Base-by-base conservation (phyloP, 2,329 filamentous ascomycete species). In the Xylaria sp. region DNA sequence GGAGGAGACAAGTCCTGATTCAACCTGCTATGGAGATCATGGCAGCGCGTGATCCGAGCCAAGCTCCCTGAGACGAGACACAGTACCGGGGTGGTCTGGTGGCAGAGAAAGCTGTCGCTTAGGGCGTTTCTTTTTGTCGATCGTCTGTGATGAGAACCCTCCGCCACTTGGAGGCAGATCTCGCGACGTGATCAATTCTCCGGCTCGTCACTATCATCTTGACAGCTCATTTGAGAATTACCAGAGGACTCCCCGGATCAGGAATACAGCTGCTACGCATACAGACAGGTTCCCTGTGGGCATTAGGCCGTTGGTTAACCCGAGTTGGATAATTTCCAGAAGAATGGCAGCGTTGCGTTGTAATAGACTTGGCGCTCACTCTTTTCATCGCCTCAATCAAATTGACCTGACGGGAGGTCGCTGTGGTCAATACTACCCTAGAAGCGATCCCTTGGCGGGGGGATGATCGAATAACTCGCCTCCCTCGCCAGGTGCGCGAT, bases 401-500 rank as follows among this genome's bases (percentile, higher is more conserved):
- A 59, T 42, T 37, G 45, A 20, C 40, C 54, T 52, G 29, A 45
- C 41, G 54, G 40, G 41, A 53, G 44, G 40, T 39, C 38, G 49
- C 39, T 58, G 21, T 54, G 54, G 57, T 49, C 46, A 57, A 59
- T 59, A 50, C 57, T 39, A 62, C 57, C 55, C 60, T 62, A 56
- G 54, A 57, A 56, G 53, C 57, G 57, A 62, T 60, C 60, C 60
- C 60, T 62, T 62, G 60, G 60, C 60, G 49, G 50, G 41, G 18
- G 17, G 13, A 52, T 56, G 57, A 60, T 57, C 54, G 50, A 47
- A 50, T 53, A 45, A 7, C 44, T 26, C 39, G 29, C 29, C 41
- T 44, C 41, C 17, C 21, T 26, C 29, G 41, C 26, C 41, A 44
- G 21, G 40, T 43, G 9, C 16, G 41, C 41, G 22, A 44, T 26